phyloP scores from a whole-genome alignment of 2,329 filamentous ascomycete species.

The Mycosphaerelloides madeirae region DNA sequence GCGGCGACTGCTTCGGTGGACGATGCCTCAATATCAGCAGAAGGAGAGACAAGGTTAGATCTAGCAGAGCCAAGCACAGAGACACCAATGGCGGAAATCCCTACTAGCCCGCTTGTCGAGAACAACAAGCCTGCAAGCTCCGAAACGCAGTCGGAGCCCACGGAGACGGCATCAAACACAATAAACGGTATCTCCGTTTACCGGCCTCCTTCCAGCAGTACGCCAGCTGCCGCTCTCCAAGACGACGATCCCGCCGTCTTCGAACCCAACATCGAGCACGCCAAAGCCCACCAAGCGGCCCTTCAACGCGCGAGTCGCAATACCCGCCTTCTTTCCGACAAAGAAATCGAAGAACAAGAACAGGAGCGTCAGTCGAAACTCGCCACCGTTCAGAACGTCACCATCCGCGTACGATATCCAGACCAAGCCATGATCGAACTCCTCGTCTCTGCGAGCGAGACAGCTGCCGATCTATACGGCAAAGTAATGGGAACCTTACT shows the following conservation, averaged over 20 bases:
- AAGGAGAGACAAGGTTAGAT: slow-evolving; percentile 22
- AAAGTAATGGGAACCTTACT: slow-evolving; percentile 71
- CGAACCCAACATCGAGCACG: slow-evolving; percentile 69
- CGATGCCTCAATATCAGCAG: slow-evolving; percentile 18
- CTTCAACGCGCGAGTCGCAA: slow-evolving; percentile 63
- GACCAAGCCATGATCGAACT: slow-evolving; percentile 76
- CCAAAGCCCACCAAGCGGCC: slow-evolving; percentile 66
- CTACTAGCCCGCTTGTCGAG: slow-evolving; percentile 19
- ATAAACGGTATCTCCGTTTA: slow-evolving; percentile 52
- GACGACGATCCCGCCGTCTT: slow-evolving; percentile 70
- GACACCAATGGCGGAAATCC: slow-evolving; percentile 19
- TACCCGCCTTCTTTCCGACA: slow-evolving; percentile 73
- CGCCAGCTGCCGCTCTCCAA: slow-evolving; percentile 66
- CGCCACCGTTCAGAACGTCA: slow-evolving; percentile 61
- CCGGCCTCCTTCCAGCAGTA: slow-evolving; percentile 67
- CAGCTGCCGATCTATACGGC: slow-evolving; percentile 65
- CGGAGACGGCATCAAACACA: slow-evolving; percentile 12
- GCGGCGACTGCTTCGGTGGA: slow-evolving; percentile 22
- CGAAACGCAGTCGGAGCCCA: slow-evolving; percentile 10
- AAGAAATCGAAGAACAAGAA: slow-evolving; percentile 68
- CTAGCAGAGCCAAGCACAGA: slow-evolving; percentile 26
- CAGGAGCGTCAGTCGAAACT: slow-evolving; percentile 62
- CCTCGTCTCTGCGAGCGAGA: slow-evolving; percentile 63
- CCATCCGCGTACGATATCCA: slow-evolving; percentile 79
- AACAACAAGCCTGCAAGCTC: slow-evolving; percentile 30